Base-by-base conservation (phyloP, 306 rosid species). In the Hippophae tibetana region DNA sequence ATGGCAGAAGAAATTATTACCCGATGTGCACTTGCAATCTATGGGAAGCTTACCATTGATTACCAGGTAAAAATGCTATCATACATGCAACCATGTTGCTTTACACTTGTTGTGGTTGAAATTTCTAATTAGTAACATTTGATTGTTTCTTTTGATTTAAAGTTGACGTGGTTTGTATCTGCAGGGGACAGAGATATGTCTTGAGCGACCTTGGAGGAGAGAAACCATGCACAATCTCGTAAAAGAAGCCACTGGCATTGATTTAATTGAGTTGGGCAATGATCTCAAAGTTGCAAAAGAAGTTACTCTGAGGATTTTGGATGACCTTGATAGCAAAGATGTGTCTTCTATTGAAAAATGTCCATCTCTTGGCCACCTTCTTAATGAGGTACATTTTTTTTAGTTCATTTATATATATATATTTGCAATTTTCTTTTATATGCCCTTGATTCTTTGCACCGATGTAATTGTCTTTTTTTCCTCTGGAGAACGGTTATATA, bases 161-260 rank as follows among this genome's bases (percentile, higher is more conserved):
- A 63, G 69, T 12, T 46, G 56, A 67, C 71, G 63, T 41, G 27
- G 61, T 71, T 62, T 59, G 49, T 67, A 25, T 43, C 13, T 78
- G 67, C 68, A 92, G 99, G 96, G 99, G 58, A 76, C 67, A 8
- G 89, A 88, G 74, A 88, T 92, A 84, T 73, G 82, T 70, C 76
- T 92, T 51, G 90, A 85, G 76, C 80, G 81, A 50, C 99, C 96
- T 7, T 92, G 96, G 99, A 88, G 86, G 81, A 81, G 95, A 79
- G 95, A 85, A 77, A 81, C 96, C 55, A 92, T 92, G 99, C 95
- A 92, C 84, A 82, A 76, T 76, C 96, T 92, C 60, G 99, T 92
- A 58, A 83, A 92, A 78, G 96, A 88, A 81, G 49, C 70, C 71
- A 61, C 93, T 8, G 93, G 87, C 49, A 67, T 88, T 49, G 80